Base-by-base conservation (phyloP, 345 rosid species). In the Salix dunnii region DNA sequence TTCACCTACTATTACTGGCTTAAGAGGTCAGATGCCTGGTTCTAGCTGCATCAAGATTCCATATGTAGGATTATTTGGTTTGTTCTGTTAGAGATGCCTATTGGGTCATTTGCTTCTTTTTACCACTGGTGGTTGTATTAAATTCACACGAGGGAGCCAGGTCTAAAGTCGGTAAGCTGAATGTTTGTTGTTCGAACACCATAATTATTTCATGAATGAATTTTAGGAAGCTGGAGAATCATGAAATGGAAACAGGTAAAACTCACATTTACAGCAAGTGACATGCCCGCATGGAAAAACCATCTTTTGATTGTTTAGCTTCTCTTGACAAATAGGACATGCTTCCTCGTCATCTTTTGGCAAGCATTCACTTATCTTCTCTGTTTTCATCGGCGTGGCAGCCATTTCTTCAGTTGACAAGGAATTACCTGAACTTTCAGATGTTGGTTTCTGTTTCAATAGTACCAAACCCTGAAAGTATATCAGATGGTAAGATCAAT, bases 201-300 rank as follows among this genome's bases (percentile, higher is more conserved):
- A 16, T 20, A 48, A 68, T 14, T 46, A 43, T 73, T 48, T 31
- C 20, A n/a, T n/a, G 68, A 38, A 67, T 67, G 27, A 66, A 42
- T 71, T 55, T 30, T 71, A 36, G 31, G 23, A 70, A 74, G 53
- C 53, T 70, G 17, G 36, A 74, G 35, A 38, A 68, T 76, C 48
- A 76, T 74, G 38, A 25, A 13, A 72, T 13, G 17, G 67, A 68
- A 71, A 42, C 30, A 30, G 25, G 73, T 48, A 38, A 71, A 78
- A 78, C 83, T 86, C 86, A 95, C 99, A 95, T 86, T 91, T 93
- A 83, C 98, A 93, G 85, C 99, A 93, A 79, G 91, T 91, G 80
- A 84, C 80, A 76, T 95, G 99, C 27, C 97, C 99, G 23, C 99
- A 95, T 76, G 90, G 96, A 82, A 95, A 95, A 83, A 95, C 98